Percentiles rank a stretch among this genome's conserved stretches.
Evolutionary conservation across 306 rosid species (phyloP).

Genomic region (Spatholobus suberectus): DNA sequence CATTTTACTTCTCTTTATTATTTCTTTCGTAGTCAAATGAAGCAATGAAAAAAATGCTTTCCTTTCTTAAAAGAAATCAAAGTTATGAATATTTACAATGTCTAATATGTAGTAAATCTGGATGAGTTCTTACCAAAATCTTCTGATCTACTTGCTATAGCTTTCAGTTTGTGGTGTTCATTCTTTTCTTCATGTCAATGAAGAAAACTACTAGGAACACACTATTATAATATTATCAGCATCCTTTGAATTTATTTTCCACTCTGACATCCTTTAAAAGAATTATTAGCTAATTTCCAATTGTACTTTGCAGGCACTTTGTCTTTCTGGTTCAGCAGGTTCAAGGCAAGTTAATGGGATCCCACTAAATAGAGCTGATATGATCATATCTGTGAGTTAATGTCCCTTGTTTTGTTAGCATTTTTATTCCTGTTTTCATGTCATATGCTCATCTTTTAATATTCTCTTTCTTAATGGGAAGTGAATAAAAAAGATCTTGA

Average conservation of each 20-base stretch:
- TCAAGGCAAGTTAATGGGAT: slow-evolving; percentile 83
- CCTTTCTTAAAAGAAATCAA: background rate
- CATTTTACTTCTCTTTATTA: background rate
- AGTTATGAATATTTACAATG: slow-evolving; percentile 1
- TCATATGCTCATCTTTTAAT: background rate
- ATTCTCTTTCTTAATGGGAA: background rate
- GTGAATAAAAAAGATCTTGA: slow-evolving; percentile 22
- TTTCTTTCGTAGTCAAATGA: background rate
- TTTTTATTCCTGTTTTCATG: background rate
- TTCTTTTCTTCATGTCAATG: slow-evolving; percentile 7
- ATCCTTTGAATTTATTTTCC: background rate
- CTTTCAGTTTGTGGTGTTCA: background rate
- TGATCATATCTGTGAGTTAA: slow-evolving; percentile 83
- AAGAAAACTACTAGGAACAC: slow-evolving; percentile 5
- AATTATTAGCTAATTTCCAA: slow-evolving; percentile 5
- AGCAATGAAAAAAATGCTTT: background rate
- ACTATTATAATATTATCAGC: background rate
- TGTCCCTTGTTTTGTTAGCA: slow-evolving; percentile 8
- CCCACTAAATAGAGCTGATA: slow-evolving; percentile 75
- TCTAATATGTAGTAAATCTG: background rate
- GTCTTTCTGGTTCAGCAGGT: slow-evolving; percentile 66
- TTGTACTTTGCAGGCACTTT: slow-evolving; percentile 69
- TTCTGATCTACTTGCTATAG: background rate
- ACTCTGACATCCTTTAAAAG: slow-evolving; percentile 21
- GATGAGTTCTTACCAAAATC: background rate